Evolutionary conservation across 176 grass and related monocot genomes (phyloP).

Genomic region (Puccinellia tenuiflora): DNA sequence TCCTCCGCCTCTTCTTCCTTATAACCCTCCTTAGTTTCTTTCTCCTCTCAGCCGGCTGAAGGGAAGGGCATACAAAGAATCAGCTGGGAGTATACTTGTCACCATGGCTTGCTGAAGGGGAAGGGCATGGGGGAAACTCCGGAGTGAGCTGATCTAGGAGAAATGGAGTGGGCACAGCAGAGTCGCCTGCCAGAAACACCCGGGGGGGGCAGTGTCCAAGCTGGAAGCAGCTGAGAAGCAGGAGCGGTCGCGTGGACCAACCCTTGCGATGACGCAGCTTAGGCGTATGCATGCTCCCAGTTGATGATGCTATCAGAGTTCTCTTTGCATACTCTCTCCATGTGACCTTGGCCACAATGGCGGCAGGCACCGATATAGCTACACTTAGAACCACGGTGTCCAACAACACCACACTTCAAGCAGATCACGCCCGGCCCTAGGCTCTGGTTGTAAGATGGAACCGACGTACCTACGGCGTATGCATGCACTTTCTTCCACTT

Average conservation of each 20-base stretch:
- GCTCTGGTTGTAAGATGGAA: background rate
- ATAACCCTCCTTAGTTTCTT: background rate
- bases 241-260: background rate
- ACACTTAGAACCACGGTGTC: background rate
- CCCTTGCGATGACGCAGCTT: background rate
- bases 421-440: background rate
- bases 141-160: background rate
- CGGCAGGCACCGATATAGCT: background rate
- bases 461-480: too few relatives aligned
- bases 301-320: background rate
- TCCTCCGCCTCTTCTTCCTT: background rate
- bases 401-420: background rate
- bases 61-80: conserved; percentile 9
- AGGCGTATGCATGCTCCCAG: background rate
- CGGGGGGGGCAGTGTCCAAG: too few relatives aligned
- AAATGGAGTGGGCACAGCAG: too few relatives aligned
- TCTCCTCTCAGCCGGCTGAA: background rate
- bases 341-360: background rate
- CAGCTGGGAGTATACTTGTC: background rate
- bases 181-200: too few relatives aligned
- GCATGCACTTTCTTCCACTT: background rate
- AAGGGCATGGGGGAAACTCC: background rate
- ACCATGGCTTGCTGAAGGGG: background rate
- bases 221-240: background rate
- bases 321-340: background rate